These are phyloP conservation scores for Tinospora cordifolia DNA, from an alignment of 164 flowering plant genomes.

Conservation along the genomic window DNA sequence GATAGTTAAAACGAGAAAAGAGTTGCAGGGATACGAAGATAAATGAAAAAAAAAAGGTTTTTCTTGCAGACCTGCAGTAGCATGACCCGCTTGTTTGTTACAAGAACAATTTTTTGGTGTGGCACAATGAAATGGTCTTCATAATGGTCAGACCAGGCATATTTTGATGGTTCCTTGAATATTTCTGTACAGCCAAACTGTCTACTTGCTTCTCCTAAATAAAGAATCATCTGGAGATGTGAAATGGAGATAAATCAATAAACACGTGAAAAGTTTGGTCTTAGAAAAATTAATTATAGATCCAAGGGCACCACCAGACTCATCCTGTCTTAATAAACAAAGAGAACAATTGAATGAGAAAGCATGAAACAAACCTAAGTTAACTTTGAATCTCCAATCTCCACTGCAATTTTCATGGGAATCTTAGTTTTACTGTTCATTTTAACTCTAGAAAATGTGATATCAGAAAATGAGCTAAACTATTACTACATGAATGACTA, in stretches of 20 bases:
- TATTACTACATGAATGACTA: too few relatives aligned
- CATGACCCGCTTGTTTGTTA: constrained; percentile 81
- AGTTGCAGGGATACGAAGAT: background rate
- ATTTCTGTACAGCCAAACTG: constrained; percentile 90
- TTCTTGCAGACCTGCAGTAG: constrained; percentile 63
- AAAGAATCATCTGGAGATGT: constrained; percentile 65
- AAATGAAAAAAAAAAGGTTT: background rate
- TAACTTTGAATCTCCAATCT: background rate
- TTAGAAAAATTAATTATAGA: background rate
- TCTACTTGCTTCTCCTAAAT: constrained; percentile 86
- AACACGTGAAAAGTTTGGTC: background rate
- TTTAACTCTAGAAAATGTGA: too few relatives aligned
- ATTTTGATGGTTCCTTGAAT: constrained; percentile 96
- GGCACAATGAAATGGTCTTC: constrained; percentile 76
- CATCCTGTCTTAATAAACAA: background rate
- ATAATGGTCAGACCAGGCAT: constrained; percentile 85
- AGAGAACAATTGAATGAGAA: background rate
- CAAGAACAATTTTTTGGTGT: constrained; percentile 58
- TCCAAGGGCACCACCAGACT: background rate
- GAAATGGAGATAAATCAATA: constrained; percentile 8
- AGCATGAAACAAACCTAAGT: background rate
- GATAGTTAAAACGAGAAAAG: background rate
- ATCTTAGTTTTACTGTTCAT: background rate
- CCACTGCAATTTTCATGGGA: background rate
- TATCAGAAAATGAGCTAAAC: too few relatives aligned